phyloP scores from a whole-genome alignment of 148 eudicot species.

The Drosera capensis region DNA sequence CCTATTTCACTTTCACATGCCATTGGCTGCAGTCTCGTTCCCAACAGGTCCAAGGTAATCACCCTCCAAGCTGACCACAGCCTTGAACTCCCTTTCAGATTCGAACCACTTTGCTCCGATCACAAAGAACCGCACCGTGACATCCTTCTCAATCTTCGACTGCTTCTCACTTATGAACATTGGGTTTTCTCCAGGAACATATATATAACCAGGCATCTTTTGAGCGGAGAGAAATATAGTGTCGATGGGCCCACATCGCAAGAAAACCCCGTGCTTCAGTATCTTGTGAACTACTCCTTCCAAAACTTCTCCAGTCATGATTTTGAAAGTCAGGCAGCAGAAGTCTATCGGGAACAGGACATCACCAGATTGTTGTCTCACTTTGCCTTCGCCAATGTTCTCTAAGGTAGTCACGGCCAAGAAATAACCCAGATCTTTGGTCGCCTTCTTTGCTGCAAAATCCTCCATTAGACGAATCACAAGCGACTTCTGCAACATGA shows the following conservation, averaged over 20 bases:
- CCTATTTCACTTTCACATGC: too few relatives aligned
- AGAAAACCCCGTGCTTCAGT: slow-evolving; percentile 47
- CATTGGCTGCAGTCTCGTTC: too few relatives aligned
- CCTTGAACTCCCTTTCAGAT: slow-evolving; percentile 44
- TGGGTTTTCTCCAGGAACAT: slow-evolving; percentile 54
- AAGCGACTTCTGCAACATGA: slow-evolving; percentile 44
- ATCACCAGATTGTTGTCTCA: slow-evolving; percentile 48
- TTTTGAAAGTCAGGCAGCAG: slow-evolving; percentile 44
- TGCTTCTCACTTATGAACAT: slow-evolving; percentile 44
- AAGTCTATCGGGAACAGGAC: slow-evolving; percentile 58
- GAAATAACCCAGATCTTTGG: slow-evolving; percentile 48
- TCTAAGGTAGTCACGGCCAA: slow-evolving; percentile 45
- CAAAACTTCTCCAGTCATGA: slow-evolving; percentile 40
- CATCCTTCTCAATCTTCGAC: slow-evolving; percentile 46
- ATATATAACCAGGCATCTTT: slow-evolving; percentile 50
- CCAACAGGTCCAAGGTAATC: slow-evolving; percentile 51
- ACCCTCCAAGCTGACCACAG: slow-evolving; percentile 49
- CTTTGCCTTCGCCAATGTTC: slow-evolving; percentile 51
- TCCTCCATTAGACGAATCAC: slow-evolving; percentile 43
- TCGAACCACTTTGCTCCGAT: slow-evolving; percentile 46
- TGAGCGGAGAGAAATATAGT: slow-evolving; percentile 42
- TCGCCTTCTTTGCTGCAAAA: slow-evolving; percentile 43
- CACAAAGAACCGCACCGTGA: slow-evolving; percentile 32
- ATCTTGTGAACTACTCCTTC: slow-evolving; percentile 57
- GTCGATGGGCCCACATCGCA: slow-evolving; percentile 54